These are phyloP conservation scores for Colletotrichum sp. DNA, from an alignment of 2,329 filamentous ascomycete genomes.

Conservation along the genomic window DNA sequence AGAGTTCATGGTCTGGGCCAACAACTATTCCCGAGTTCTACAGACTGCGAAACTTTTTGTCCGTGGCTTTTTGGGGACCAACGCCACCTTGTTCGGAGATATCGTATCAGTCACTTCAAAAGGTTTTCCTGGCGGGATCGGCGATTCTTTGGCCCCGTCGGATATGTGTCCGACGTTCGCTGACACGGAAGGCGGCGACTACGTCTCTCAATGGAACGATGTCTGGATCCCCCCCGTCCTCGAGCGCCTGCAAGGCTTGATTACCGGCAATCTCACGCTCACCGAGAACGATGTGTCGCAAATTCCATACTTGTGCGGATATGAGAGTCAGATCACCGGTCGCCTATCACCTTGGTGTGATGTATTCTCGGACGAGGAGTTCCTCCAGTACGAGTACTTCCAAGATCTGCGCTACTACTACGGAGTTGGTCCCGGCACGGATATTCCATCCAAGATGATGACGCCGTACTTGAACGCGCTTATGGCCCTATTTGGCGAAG, in stretches of 20 bases:
- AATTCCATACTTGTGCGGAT: constrained; percentile 74
- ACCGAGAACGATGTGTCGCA: constrained; percentile 57
- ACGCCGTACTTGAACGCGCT: constrained; percentile 63
- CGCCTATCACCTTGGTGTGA: constrained; percentile 66
- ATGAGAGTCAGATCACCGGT: constrained; percentile 72
- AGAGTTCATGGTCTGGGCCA: constrained; percentile 66
- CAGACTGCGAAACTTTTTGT: constrained; percentile 68
- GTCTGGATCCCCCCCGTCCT: constrained; percentile 59
- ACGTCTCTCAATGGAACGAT: constrained; percentile 51
- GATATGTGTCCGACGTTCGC: constrained; percentile 66
- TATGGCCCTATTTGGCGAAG: constrained; percentile 55
- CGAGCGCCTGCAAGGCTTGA: constrained; percentile 57
- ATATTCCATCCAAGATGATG: constrained; percentile 63
- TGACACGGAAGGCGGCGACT: constrained; percentile 55
- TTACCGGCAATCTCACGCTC: constrained; percentile 60
- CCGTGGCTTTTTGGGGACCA: constrained; percentile 64
- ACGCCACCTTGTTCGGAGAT: constrained; percentile 56
- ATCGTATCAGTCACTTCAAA: constrained; percentile 64
- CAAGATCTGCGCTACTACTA: constrained; percentile 75
- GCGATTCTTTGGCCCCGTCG: constrained; percentile 68
- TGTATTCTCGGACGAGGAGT: constrained; percentile 66
- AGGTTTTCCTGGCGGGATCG: constrained; percentile 55
- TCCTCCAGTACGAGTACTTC: constrained; percentile 68
- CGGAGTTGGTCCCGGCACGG: constrained; percentile 62
- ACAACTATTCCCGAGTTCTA: constrained; percentile 68